Conservation (phyloP, 1,139 yeast genomes). For the Lodderomyces beijingensis region DNA sequence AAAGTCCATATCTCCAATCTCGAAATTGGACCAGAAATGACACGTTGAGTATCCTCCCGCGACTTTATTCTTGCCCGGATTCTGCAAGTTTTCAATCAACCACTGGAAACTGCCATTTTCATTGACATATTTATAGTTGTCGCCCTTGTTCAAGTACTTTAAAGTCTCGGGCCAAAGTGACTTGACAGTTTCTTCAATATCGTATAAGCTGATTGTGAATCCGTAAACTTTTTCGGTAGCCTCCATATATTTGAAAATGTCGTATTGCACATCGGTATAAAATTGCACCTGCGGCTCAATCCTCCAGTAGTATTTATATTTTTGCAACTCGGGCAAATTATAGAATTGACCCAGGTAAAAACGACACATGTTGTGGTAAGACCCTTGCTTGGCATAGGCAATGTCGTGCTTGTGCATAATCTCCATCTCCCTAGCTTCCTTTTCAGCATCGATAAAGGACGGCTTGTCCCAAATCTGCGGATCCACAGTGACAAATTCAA, state of each 20-base stretch:
- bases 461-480: slow-evolving; percentile 67
- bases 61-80: slow-evolving; percentile 47
- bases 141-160: slow-evolving; percentile 50
- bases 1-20: slow-evolving; percentile 78
- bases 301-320: slow-evolving; percentile 66
- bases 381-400: slow-evolving; percentile 57
- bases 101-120: slow-evolving; percentile 61
- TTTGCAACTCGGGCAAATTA: slow-evolving; percentile 53
- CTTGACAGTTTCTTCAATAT: slow-evolving; percentile 57
- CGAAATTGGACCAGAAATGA: slow-evolving; percentile 88
- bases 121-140: slow-evolving; percentile 59
- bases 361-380: slow-evolving; percentile 75
- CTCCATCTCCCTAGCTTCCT: slow-evolving; percentile 37
- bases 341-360: slow-evolving; percentile 58
- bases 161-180: slow-evolving; percentile 69
- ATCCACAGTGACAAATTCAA: slow-evolving; percentile 57
- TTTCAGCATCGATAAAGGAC: slow-evolving; percentile 41
- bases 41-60: slow-evolving; percentile 78
- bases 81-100: slow-evolving; percentile 62
- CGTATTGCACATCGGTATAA: slow-evolving; percentile 66
- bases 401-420: slow-evolving; percentile 43
- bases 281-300: slow-evolving; percentile 73
- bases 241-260: slow-evolving; percentile 71
- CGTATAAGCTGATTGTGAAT: slow-evolving; percentile 63
- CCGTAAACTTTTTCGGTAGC: slow-evolving; percentile 64